phyloP scores from a whole-genome alignment of 257 asterid species.

The Linaria vulgaris region DNA sequence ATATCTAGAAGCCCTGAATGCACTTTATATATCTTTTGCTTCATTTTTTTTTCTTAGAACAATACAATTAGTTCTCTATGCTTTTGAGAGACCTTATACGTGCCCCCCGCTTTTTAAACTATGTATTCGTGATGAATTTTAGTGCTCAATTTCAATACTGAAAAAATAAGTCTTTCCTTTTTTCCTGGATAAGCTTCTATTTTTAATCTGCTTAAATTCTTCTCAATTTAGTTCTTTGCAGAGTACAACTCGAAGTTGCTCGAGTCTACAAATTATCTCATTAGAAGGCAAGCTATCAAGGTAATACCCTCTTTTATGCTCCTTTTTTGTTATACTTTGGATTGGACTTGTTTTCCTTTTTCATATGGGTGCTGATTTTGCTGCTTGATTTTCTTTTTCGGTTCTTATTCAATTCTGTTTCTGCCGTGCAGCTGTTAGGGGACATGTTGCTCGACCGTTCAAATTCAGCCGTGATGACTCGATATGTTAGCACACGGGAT shows the following conservation, averaged over 20 bases:
- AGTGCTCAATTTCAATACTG: background rate
- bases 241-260: slow-evolving; percentile 89
- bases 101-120: slow-evolving; percentile 1
- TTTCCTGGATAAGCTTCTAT: slow-evolving; percentile 13
- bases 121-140: background rate
- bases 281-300: slow-evolving; percentile 92
- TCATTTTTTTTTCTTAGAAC: background rate
- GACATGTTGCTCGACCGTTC: slow-evolving; percentile 92
- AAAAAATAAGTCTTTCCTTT: background rate
- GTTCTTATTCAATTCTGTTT: slow-evolving; percentile 17
- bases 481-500: slow-evolving; percentile 77
- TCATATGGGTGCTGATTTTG: background rate
- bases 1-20: slow-evolving; percentile 8
- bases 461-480: slow-evolving; percentile 80
- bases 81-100: slow-evolving; percentile 10
- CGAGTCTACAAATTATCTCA: slow-evolving; percentile 76
- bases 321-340: slow-evolving; percentile 10
- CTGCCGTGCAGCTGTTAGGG: slow-evolving; percentile 64
- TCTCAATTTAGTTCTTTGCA: slow-evolving; percentile 58
- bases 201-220: slow-evolving; percentile 1
- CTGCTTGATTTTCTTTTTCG: slow-evolving; percentile 1
- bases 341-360: too few species aligned
- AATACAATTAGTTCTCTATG: too few species aligned
- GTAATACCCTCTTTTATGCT: slow-evolving; percentile 33
- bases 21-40: background rate